phyloP scores from a whole-genome alignment of 257 asterid genomes.

The Paulownia fortunei region DNA sequence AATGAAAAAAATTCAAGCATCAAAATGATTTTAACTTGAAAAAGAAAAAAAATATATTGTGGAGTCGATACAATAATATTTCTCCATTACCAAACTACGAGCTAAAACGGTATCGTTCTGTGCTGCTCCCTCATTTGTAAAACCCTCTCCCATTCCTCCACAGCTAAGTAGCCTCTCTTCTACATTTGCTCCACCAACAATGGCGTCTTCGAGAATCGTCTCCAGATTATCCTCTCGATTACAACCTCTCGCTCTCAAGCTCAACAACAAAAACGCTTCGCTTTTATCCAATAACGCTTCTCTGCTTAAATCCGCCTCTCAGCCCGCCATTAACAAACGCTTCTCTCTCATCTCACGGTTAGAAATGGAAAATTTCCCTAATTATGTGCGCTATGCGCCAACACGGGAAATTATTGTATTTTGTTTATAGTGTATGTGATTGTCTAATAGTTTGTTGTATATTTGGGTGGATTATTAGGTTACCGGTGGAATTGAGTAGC shows the following conservation, averaged over 20 bases:
- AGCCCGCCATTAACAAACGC: constrained; percentile 45
- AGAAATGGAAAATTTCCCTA: not conserved
- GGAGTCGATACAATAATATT: too few relatives aligned
- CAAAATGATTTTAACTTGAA: too few relatives aligned
- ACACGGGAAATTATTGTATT: not conserved
- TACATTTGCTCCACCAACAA: constrained; percentile 12
- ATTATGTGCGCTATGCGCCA: not conserved
- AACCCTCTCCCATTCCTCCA: constrained; percentile 25
- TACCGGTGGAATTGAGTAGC: constrained; percentile 65
- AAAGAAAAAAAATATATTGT: too few relatives aligned
- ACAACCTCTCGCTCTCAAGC: constrained; percentile 33
- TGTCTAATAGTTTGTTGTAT: not conserved
- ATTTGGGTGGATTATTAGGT: constrained; percentile 41
- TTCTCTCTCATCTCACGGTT: constrained; percentile 53
- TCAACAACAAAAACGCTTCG: constrained; percentile 28
- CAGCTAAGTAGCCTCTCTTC: not conserved
- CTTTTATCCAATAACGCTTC: constrained; percentile 27
- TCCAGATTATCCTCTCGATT: constrained; percentile 52
- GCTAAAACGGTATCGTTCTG: not conserved
- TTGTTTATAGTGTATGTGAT: not conserved
- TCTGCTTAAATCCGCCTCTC: constrained; percentile 35
- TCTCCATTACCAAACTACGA: not conserved
- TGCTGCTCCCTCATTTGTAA: not conserved
- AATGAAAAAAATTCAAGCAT: too few relatives aligned
- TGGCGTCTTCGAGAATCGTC: constrained; percentile 52